These are phyloP conservation scores for Yarrowia hollandica DNA, from an alignment of 805 yeast species.

Conservation along the genomic window DNA sequence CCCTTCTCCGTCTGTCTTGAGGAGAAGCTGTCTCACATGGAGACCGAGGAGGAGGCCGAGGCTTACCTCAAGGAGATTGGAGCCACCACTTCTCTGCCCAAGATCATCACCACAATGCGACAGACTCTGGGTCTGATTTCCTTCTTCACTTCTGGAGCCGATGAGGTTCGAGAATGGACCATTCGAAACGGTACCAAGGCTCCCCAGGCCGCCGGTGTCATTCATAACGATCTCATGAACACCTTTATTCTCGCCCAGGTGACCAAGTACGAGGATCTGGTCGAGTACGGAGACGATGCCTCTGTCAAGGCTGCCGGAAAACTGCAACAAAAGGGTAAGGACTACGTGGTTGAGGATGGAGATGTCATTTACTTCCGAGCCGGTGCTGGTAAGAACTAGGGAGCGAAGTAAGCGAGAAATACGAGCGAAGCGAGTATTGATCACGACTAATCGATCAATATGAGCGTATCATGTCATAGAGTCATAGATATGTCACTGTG, in stretches of 20 bases:
- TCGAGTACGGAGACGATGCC: slow-evolving; percentile 76
- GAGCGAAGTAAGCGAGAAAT: no score
- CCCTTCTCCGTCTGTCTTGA: slow-evolving; percentile 93
- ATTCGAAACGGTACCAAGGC: slow-evolving; percentile 88
- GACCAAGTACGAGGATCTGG: slow-evolving; percentile 77
- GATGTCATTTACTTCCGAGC: slow-evolving; percentile 90
- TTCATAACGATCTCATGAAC: slow-evolving; percentile 91
- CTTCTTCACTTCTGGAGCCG: slow-evolving; percentile 93
- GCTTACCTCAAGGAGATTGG: slow-evolving; percentile 75
- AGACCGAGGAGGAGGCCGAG: slow-evolving; percentile 74
- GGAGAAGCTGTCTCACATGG: slow-evolving; percentile 87
- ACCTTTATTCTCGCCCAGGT: slow-evolving; percentile 94
- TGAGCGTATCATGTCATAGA: no score
- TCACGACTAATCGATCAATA: no score
- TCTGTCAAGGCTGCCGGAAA: slow-evolving; percentile 86
- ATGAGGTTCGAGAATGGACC: slow-evolving; percentile 98
- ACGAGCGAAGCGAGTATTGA: no score
- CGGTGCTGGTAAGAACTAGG: slow-evolving; percentile 80
- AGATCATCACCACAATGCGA: slow-evolving; percentile 85
- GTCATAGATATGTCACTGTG: no score
- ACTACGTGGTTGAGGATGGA: slow-evolving; percentile 91
- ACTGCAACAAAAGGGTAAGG: slow-evolving; percentile 88
- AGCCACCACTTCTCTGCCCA: slow-evolving; percentile 78
- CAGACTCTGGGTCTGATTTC: slow-evolving; percentile 81
- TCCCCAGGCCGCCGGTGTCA: slow-evolving; percentile 99